Base-by-base conservation (phyloP, 2,329 filamentous ascomycete species). In the Pseudopyrenochaeta lycopersici region DNA sequence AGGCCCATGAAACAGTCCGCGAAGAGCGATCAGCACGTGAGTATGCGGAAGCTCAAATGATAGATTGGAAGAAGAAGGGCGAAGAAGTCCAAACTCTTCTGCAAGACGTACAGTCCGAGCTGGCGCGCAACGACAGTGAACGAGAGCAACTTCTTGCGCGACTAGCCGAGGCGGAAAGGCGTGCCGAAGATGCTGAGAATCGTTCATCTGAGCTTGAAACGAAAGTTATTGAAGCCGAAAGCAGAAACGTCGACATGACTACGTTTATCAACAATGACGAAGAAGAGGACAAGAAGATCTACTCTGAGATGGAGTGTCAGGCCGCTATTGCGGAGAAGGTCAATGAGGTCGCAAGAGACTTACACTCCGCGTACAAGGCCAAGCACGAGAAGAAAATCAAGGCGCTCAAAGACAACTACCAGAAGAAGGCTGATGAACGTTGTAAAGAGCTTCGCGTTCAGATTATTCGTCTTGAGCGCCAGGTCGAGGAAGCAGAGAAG, bases 331-430 rank as follows among this genome's bases (percentile, higher is more conserved):
- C 97, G 18, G 92, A 97, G 76, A 92, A 93, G 62, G 92, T 98
- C 35, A 93, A 94, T 41, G 77, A 79, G 15, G 77, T 82, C 10
- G 79, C 77, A n/a, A 86, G 92, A 27, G 95, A 99, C 72, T 84
- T 99, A 35, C 95, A 99, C 73, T 84, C 89, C 0, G 84, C 97
- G 10, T 99, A 99, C 84, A 98, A 97, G 80, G 88, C 90, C 72
- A 99, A 99, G 79, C 95, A 99, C 74, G 94, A 98, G 80, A 91
- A 89, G 58, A 99, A 99, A 80, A 94, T 98, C 39, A 86, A 91
- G 1, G 94, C 93, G 3, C 82, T 99, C 61, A 98, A 88, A 73
- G 86, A 88, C 66, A 86, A 84, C 69, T 88, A 98, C 78, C 92
- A 97, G 75, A 85, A 85, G 41, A 88, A 94, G 49, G 95, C 92